phyloP scores from a whole-genome alignment of 139 green algal species.

The Auxenochlorella protothecoides region DNA sequence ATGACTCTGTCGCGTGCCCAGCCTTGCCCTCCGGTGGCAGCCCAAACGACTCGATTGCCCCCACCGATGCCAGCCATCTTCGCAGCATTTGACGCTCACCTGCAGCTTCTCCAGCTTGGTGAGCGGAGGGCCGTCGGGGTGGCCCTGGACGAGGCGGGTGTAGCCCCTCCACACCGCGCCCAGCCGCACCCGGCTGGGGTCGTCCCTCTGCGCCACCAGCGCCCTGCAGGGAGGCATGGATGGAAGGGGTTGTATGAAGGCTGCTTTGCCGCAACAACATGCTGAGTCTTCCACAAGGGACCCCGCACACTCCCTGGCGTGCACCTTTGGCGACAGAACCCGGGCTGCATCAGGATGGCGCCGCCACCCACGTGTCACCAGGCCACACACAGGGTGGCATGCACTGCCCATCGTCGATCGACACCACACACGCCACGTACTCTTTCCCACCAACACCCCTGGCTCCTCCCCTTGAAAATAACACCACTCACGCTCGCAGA shows the following conservation, averaged over 20 bases:
- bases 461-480: too few species aligned
- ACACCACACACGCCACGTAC: too few species aligned
- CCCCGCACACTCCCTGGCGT: background rate
- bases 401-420: too few species aligned
- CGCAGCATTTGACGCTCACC: background rate
- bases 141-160: slow-evolving; percentile 14
- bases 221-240: background rate
- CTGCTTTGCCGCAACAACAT: too few species aligned
- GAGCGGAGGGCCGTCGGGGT: slow-evolving; percentile 21
- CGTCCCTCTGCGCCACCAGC: slow-evolving; percentile 22
- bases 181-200: slow-evolving; percentile 38
- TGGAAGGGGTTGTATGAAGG: background rate
- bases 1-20: too few species aligned
- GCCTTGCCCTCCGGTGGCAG: too few species aligned
- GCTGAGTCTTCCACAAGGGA: background rate
- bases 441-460: too few species aligned
- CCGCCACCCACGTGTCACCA: too few species aligned
- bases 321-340: background rate
- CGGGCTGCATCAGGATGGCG: background rate
- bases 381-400: too few species aligned
- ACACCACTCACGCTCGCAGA: too few species aligned
- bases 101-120: slow-evolving; percentile 46
- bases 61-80: background rate
- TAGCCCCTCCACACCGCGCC: slow-evolving; percentile 46
- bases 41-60: too few species aligned